Percentiles rank a stretch among this genome's conserved stretches.
These are phyloP conservation scores for Xylaria scruposa DNA, from an alignment of 495 filamentous ascomycete genomes.

Conservation along the genomic window DNA sequence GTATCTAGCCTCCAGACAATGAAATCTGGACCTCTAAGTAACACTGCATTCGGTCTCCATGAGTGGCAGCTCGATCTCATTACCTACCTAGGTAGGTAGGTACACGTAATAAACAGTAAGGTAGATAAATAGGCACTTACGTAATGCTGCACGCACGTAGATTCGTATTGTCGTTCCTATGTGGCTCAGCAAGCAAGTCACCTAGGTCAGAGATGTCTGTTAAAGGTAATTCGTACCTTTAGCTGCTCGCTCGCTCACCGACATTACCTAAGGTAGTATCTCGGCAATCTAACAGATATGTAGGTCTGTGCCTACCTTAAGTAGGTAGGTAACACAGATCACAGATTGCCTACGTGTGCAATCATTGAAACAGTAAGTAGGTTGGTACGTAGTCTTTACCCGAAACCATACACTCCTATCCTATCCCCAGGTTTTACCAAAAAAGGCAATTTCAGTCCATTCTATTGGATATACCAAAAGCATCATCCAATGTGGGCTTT, in stretches of 20 bases:
- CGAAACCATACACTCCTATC: neutral
- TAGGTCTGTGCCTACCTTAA: too few species aligned
- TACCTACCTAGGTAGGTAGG: too few species aligned
- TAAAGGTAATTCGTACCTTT: too few species aligned
- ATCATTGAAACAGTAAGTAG: neutral
- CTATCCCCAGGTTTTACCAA: neutral
- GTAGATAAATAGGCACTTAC: neutral
- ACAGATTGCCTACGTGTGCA: neutral
- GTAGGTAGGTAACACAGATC: neutral
- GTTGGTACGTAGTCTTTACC: neutral
- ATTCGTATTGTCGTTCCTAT: neutral
- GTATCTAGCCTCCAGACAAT: neutral
- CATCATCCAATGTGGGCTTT: neutral
- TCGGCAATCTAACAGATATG: neutral
- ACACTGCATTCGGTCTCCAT: too few species aligned
- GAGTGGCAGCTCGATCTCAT: neutral
- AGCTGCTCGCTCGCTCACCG: too few species aligned
- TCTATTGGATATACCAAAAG: slow-evolving; percentile 1
- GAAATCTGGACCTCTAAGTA: neutral
- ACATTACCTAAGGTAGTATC: neutral
- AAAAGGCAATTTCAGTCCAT: neutral
- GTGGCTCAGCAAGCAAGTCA: neutral
- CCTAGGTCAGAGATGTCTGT: too few species aligned
- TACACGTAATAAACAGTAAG: neutral
- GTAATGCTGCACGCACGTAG: neutral